Base-by-base conservation (phyloP, 768 basidiomycete species). In the Phanerochaete sordida region DNA sequence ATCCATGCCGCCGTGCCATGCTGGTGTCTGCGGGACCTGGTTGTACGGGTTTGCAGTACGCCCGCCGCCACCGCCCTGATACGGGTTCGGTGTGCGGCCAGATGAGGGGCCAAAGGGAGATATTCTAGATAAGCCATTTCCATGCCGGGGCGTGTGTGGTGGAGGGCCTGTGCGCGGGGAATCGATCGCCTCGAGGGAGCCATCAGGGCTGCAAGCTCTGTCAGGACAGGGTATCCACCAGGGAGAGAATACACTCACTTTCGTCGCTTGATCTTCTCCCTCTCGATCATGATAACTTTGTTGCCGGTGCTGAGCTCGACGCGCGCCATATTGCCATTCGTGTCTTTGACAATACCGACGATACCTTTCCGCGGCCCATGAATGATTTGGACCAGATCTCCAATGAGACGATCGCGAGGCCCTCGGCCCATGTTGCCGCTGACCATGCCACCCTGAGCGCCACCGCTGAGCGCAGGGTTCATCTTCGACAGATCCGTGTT, bases 291-390 rank as follows among this genome's bases (percentile, higher is more conserved):
- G 59, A 99, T 86, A 23, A 95, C 79, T 73, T 93, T 95, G 73
- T 95, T 95, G 39, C 88, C 89, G 15, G 93, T 87, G 61, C 82
- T 78, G n/a, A 99, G 77, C 73, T 98, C 97, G 15, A 99, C 94
- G 44, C 97, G 84, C 1, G 90, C 92, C 58, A 86, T 78, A 39
- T 81, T 79, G 4, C 95, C 96, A 60, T 95, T 96, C 28, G 94
- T 91, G 70, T 98, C 97, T 74, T 95, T 98, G 78, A 98, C 91
- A 4, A 87, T 85, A 7, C 97, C 97, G 47, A 88, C 80, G 66
- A 95, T 90, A 15, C 94, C 92, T 74, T 99, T 99, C 69, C 89
- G 85, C 4, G 91, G 82, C 4, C 97, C 97, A 70, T 93, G 91
- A 61, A 92, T 78, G 4, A 98, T 84, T 12, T 82, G 81, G 37